phyloP scores from a whole-genome alignment of 192 early-diverging fungal species.

The Linnemannia zychae region DNA sequence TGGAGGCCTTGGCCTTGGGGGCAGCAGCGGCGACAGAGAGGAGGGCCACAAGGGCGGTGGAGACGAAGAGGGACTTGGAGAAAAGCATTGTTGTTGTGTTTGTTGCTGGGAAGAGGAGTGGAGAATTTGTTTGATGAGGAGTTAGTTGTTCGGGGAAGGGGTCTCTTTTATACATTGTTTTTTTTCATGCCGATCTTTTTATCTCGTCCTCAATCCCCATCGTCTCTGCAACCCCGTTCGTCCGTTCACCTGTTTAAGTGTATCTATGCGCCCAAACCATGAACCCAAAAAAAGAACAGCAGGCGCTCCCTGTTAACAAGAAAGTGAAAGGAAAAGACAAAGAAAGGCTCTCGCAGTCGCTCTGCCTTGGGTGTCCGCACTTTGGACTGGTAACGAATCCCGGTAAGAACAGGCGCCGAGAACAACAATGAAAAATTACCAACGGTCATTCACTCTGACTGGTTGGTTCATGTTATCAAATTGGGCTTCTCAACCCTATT shows the following conservation, averaged over 20 bases:
- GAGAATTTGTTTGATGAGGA: slow-evolving; percentile 4
- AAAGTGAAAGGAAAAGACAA: background rate
- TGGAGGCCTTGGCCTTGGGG: slow-evolving; percentile 1
- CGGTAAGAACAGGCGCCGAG: background rate
- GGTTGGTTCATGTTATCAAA: slow-evolving; percentile 4
- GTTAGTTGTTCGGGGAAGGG: background rate
- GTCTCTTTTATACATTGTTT: background rate
- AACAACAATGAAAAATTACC: background rate
- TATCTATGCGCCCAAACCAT: background rate
- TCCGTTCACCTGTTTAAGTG: background rate
- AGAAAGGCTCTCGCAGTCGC: background rate
- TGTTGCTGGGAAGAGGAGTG: background rate
- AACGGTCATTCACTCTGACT: background rate
- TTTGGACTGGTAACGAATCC: background rate
- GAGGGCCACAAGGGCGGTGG: slow-evolving; percentile 28
- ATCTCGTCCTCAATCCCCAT: background rate
- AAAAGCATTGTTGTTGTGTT: slow-evolving; percentile 33
- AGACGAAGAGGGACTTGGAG: slow-evolving; percentile 35
- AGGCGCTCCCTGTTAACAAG: background rate
- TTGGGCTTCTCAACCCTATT: slow-evolving; percentile 5
- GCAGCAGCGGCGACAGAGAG: slow-evolving; percentile 36
- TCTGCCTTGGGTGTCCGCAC: background rate
- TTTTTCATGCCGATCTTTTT: background rate
- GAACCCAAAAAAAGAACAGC: background rate
- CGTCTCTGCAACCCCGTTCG: background rate